Conservation (phyloP, 176 grass and related monocot species). For the Eragrostis nindensis region DNA sequence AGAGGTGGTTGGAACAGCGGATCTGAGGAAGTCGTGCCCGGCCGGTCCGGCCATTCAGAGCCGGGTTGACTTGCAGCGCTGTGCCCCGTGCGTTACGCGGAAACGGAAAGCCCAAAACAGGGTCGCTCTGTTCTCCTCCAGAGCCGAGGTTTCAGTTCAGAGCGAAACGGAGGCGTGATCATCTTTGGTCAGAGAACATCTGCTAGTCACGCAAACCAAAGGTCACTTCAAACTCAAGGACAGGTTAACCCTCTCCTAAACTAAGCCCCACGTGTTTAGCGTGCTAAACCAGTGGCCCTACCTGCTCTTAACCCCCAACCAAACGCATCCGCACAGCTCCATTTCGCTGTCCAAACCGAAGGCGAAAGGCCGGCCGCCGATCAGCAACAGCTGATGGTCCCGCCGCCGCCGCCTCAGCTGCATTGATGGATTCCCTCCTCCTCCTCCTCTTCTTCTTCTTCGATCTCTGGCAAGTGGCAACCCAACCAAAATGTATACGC, state of each 20-base stretch:
- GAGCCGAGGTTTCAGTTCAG: background rate
- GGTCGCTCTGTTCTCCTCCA: background rate
- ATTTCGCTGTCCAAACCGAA: background rate
- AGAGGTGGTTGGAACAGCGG: conserved; percentile 31
- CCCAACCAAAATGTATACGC: conserved; percentile 40
- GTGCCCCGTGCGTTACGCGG: no score
- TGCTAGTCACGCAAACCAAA: background rate
- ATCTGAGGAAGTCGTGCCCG: conserved; percentile 16
- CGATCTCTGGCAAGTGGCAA: no score
- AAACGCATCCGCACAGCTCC: background rate
- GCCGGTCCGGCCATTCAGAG: background rate
- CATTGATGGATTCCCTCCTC: background rate
- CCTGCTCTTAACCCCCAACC: background rate
- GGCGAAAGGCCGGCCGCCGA: background rate
- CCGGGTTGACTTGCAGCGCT: background rate
- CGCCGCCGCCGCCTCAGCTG: background rate
- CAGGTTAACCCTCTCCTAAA: background rate
- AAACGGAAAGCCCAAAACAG: background rate
- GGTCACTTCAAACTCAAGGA: background rate
- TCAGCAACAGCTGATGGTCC: conserved; percentile 26
- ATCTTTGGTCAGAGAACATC: background rate
- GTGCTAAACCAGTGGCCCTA: background rate
- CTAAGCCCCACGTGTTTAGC: conserved; percentile 24
- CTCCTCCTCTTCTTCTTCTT: background rate
- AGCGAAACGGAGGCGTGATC: background rate